Conservation (phyloP, 257 asterid species). For the Solanum corneliomulleri region DNA sequence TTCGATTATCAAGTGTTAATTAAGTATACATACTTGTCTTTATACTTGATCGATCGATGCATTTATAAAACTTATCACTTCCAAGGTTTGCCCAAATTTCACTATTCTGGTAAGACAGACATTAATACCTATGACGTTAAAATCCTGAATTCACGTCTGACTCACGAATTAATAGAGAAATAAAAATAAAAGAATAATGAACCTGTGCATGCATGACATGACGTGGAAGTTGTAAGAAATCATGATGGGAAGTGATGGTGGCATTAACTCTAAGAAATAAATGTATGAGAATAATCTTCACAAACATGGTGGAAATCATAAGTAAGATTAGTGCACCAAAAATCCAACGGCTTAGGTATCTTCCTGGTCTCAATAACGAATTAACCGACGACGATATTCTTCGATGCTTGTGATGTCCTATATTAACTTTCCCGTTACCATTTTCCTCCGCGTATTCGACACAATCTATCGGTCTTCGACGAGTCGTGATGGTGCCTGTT, state of each 20-base stretch:
- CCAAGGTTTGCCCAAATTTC: conserved; percentile 19
- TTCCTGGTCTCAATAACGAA: conserved; percentile 7
- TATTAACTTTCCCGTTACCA: not conserved
- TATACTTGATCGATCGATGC: conserved; percentile 10
- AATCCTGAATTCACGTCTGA: not conserved
- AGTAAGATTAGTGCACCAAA: conserved; percentile 7
- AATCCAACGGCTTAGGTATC: conserved; percentile 13
- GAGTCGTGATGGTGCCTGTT: not conserved
- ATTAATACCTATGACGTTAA: not conserved
- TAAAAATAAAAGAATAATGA: not conserved
- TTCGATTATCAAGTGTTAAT: not conserved
- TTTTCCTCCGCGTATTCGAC: conserved; percentile 4
- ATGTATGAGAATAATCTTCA: conserved; percentile 17
- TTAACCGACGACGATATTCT: not conserved
- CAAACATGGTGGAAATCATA: conserved; percentile 10
- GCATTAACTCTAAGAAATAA: conserved; percentile 6
- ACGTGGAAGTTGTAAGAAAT: conserved; percentile 8
- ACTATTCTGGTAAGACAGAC: not conserved
- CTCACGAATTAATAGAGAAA: not conserved
- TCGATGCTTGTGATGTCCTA: not conserved
- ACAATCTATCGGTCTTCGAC: conserved; percentile 13
- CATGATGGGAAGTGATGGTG: not conserved
- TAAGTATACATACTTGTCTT: conserved; percentile 4
- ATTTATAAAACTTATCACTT: conserved; percentile 12
- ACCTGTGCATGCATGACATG: conserved; percentile 1